A percentile compares a stretch with the other conserved stretches of the same genome.
phyloP scores from a whole-genome alignment of 2,329 filamentous ascomycete species.

The Colletotrichum sansevieriae region DNA sequence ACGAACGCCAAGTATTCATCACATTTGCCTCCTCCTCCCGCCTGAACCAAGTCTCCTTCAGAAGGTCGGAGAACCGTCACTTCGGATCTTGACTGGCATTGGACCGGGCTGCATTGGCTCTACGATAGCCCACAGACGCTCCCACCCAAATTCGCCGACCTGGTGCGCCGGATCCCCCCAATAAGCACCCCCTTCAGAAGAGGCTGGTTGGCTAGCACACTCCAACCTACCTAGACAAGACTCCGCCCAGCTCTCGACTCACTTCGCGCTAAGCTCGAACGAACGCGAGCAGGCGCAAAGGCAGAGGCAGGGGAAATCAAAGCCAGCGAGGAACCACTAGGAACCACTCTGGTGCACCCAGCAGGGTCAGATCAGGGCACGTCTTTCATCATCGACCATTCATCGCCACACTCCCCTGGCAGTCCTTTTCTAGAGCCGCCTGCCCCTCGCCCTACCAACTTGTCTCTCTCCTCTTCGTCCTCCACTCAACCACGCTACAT shows the following conservation, averaged over 20 bases:
- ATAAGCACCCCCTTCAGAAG: slow-evolving; percentile 23
- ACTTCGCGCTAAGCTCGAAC: slow-evolving; percentile 36
- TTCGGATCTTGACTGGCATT: slow-evolving; percentile 39
- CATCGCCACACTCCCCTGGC: slow-evolving; percentile 42
- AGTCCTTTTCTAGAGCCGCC: slow-evolving; percentile 41
- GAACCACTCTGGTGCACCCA: slow-evolving; percentile 40
- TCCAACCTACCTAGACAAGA: slow-evolving; percentile 26
- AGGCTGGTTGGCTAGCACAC: slow-evolving; percentile 32
- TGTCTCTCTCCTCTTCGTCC: slow-evolving; percentile 41
- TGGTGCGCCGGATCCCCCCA: slow-evolving; percentile 37
- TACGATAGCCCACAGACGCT: slow-evolving; percentile 40
- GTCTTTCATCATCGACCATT: slow-evolving; percentile 44
- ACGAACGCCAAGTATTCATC: slow-evolving; percentile 13
- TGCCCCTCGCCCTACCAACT: slow-evolving; percentile 39
- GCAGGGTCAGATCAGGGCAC: slow-evolving; percentile 40
- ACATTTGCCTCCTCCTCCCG: not conserved
- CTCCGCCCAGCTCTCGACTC: slow-evolving; percentile 36
- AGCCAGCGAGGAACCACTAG: slow-evolving; percentile 40
- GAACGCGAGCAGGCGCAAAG: slow-evolving; percentile 41
- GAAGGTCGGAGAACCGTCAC: slow-evolving; percentile 21
- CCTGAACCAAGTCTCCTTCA: slow-evolving; percentile 2
- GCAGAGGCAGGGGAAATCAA: slow-evolving; percentile 40
- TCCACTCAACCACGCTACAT: slow-evolving; percentile 31
- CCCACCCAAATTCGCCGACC: slow-evolving; percentile 40
- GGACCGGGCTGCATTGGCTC: slow-evolving; percentile 36